Percentiles rank a stretch among this genome's conserved stretches.
These are phyloP conservation scores for Sonneratia alba DNA, from an alignment of 345 rosid genomes.

Conservation along the genomic window DNA sequence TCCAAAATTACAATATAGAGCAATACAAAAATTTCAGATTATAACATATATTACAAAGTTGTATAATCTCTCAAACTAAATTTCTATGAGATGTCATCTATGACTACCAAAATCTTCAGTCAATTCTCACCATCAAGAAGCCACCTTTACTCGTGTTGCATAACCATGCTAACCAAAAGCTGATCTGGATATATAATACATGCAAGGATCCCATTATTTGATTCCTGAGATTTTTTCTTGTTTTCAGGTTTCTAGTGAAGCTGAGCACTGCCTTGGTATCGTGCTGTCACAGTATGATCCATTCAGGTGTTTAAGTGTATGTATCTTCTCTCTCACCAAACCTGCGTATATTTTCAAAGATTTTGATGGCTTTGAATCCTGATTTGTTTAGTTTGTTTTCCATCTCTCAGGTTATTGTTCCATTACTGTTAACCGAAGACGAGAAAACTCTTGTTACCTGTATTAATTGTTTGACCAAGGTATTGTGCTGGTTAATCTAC, in stretches of 20 bases:
- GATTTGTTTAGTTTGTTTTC: neutral
- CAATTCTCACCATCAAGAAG: no score
- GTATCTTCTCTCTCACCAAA: conserved; percentile 1
- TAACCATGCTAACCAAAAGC: no score
- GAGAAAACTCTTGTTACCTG: conserved; percentile 87
- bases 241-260: conserved; percentile 73
- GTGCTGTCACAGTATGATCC: conserved; percentile 82
- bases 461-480: conserved; percentile 95
- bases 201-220: neutral
- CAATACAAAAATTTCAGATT: no score
- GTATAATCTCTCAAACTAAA: no score
- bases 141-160: no score
- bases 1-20: no score
- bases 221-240: conserved; percentile 8
- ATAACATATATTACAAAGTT: no score
- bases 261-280: conserved; percentile 76
- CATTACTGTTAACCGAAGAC: conserved; percentile 82
- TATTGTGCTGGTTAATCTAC: conserved; percentile 14
- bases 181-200: no score
- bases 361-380: neutral
- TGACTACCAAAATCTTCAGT: no score
- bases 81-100: no score
- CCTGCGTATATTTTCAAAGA: neutral
- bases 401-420: conserved; percentile 62
- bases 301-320: conserved; percentile 92